Evolutionary conservation across 176 grass and related monocot genomes (phyloP).

Genomic region (Triticum monococcum): DNA sequence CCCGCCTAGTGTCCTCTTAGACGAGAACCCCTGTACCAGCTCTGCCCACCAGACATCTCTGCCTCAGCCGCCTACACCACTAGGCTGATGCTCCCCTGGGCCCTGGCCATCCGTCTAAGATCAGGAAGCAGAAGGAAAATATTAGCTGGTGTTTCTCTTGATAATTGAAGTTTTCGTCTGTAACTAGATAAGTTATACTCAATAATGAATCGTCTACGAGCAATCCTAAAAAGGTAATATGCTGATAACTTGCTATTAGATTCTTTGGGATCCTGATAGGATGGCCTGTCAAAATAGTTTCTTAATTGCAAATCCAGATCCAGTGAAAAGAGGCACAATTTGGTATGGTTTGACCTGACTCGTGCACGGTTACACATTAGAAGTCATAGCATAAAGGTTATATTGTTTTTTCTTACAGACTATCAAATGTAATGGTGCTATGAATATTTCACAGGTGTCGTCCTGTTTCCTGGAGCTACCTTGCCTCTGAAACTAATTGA

Average conservation of each 20-base stretch:
- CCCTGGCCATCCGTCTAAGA: not conserved
- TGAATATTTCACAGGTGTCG: slow-evolving; percentile 61
- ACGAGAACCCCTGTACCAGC: not conserved
- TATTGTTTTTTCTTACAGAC: not conserved
- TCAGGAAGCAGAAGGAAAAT: not conserved
- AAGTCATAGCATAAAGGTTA: not conserved
- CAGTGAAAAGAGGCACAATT: not conserved
- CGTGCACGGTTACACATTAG: slow-evolving; percentile 7
- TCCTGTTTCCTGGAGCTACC: slow-evolving; percentile 93
- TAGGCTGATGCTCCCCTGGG: not conserved
- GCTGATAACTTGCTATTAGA: not conserved
- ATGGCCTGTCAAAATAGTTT: slow-evolving; percentile 5
- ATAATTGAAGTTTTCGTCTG: not conserved
- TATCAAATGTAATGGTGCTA: slow-evolving; percentile 22
- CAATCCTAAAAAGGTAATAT: not conserved
- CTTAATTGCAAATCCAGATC: not conserved
- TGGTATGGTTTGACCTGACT: not conserved
- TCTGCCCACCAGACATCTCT: not conserved
- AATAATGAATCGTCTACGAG: not conserved
- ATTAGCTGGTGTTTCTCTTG: slow-evolving; percentile 8
- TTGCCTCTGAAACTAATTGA: slow-evolving; percentile 87
- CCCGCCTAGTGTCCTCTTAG: not conserved
- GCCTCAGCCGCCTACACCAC: not conserved
- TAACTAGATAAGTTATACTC: not conserved
- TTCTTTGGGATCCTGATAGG: not conserved